A percentile compares a stretch with the other conserved stretches of the same genome.
Conservation (phyloP, 2,329 filamentous ascomycete species). For the Cordyceps cateniannulata region DNA sequence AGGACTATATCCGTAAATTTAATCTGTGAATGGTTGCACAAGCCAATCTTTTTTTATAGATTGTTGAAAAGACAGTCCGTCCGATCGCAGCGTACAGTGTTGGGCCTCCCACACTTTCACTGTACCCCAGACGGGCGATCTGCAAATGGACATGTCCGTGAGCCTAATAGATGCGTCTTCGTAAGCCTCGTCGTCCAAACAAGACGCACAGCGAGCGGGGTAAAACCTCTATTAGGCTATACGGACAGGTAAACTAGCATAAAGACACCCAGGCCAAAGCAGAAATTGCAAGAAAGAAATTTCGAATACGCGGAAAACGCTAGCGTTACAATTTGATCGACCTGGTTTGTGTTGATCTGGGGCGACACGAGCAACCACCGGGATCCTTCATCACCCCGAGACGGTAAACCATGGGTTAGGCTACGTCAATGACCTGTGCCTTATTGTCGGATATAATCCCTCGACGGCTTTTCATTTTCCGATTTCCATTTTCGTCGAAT, state of each 20-base stretch:
- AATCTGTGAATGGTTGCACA: background rate
- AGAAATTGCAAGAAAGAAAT: background rate
- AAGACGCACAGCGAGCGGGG: slow-evolving; percentile 5
- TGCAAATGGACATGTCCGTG: background rate
- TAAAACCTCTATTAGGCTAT: background rate
- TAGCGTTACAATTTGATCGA: slow-evolving; percentile 1
- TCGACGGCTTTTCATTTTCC: background rate
- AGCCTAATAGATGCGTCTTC: background rate
- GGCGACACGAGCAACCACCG: background rate
- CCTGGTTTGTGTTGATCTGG: background rate
- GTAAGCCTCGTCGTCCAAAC: background rate
- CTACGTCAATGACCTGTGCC: background rate
- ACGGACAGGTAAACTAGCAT: background rate
- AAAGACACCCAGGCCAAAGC: background rate
- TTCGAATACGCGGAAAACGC: background rate
- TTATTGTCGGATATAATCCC: background rate
- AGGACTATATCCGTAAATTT: too few relatives aligned
- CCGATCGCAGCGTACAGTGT: background rate
- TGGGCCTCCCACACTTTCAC: background rate
- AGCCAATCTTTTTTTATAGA: background rate
- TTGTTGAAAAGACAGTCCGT: too few relatives aligned
- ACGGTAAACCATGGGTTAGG: background rate
- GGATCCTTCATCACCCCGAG: slow-evolving; percentile 3
- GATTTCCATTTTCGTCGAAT: background rate
- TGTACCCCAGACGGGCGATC: background rate